A percentile compares a stretch with the other conserved stretches of the same genome.
Evolutionary conservation across 345 rosid genomes (phyloP).

Genomic region (Moricandia arvensis): DNA sequence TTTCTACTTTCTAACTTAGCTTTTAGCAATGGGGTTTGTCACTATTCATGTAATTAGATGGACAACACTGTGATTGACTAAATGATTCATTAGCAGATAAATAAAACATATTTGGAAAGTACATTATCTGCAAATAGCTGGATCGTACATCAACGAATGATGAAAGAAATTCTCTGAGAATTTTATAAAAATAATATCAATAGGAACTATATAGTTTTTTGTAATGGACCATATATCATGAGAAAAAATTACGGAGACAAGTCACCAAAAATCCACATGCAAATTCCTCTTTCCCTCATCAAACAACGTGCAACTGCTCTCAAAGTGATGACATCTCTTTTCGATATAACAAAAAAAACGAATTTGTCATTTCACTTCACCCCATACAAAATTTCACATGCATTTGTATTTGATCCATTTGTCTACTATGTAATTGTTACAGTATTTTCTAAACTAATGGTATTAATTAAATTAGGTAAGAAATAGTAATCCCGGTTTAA

Average conservation of each 20-base stretch:
- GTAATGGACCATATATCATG: background rate
- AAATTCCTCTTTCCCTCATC: slow-evolving; percentile 10
- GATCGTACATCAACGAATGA: too few relatives aligned
- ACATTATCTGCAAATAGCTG: too few relatives aligned
- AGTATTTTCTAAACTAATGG: too few relatives aligned
- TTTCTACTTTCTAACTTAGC: background rate
- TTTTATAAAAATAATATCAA: too few relatives aligned
- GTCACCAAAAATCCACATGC: slow-evolving; percentile 35
- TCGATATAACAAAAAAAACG: background rate
- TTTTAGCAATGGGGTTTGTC: background rate
- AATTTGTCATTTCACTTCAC: slow-evolving; percentile 2
- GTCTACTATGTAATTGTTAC: background rate
- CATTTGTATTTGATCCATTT: slow-evolving; percentile 21
- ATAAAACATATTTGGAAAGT: too few relatives aligned
- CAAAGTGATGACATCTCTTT: slow-evolving; percentile 9
- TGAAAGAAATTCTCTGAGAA: too few relatives aligned
- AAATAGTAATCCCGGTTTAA: too few relatives aligned
- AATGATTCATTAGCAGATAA: background rate
- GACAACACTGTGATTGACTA: background rate
- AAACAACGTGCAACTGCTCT: slow-evolving; percentile 32
- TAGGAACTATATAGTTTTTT: too few relatives aligned
- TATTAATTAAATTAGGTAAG: too few relatives aligned
- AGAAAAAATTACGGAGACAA: slow-evolving; percentile 14
- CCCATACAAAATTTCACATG: slow-evolving; percentile 10
- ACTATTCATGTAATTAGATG: background rate